These are phyloP conservation scores for Ormosia emarginata DNA, from an alignment of 306 rosid genomes.

Conservation along the genomic window DNA sequence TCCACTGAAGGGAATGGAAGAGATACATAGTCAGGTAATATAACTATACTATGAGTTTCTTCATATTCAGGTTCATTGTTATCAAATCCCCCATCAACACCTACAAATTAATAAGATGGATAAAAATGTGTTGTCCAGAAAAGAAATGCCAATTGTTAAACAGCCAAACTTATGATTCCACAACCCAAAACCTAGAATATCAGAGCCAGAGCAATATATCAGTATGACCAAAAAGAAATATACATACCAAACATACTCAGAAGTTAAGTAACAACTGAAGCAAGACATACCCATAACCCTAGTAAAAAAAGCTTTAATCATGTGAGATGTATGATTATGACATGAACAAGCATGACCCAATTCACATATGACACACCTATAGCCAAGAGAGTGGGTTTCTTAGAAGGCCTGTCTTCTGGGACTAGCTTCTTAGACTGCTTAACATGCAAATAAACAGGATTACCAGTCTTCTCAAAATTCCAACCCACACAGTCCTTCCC, in stretches of 20 bases:
- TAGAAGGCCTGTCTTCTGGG: slow-evolving; percentile 87
- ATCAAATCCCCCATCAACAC: slow-evolving; percentile 91
- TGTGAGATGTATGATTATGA: background rate
- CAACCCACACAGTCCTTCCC: slow-evolving; percentile 80
- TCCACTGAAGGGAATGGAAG: slow-evolving; percentile 97
- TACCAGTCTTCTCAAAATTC: slow-evolving; percentile 83
- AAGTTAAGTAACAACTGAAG: background rate
- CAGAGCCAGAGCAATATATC: background rate
- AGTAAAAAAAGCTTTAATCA: background rate
- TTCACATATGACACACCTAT: slow-evolving; percentile 55
- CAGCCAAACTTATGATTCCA: background rate
- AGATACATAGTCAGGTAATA: slow-evolving; percentile 71
- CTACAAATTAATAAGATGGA: slow-evolving; percentile 39
- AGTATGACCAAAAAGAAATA: background rate
- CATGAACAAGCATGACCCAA: background rate
- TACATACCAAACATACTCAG: background rate
- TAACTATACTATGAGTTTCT: slow-evolving; percentile 61
- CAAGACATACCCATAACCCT: background rate
- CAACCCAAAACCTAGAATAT: background rate
- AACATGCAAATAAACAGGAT: slow-evolving; percentile 82
- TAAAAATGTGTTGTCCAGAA: background rate
- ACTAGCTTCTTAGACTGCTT: slow-evolving; percentile 62
- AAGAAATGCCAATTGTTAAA: background rate
- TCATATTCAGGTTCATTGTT: slow-evolving; percentile 74
- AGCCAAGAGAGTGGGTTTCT: slow-evolving; percentile 85